Percentiles rank a stretch among this genome's conserved stretches.
Evolutionary conservation across 179 eudicot genomes (phyloP).

Genomic region (Vitellaria paradoxa): DNA sequence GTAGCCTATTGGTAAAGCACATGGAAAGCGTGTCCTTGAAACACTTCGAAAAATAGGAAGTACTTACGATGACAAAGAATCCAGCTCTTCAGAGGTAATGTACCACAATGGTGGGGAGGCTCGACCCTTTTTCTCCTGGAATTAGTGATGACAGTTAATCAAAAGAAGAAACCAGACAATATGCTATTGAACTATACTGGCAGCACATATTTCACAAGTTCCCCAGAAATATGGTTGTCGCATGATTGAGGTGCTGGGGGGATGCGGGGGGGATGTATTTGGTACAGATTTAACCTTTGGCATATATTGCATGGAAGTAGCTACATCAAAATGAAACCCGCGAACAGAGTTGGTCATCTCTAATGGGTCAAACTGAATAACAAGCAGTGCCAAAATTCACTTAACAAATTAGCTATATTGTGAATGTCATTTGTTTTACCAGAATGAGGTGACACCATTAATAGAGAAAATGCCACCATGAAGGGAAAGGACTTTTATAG

Average conservation of each 20-base stretch:
- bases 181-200: no score
- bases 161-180: not conserved
- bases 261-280: not conserved
- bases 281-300: not conserved
- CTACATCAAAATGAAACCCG: not conserved
- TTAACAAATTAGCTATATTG: not conserved
- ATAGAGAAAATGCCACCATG: not conserved
- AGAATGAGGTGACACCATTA: not conserved
- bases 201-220: not conserved
- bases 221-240: not conserved
- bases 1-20: not conserved
- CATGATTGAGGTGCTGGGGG: not conserved
- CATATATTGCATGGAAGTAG: not conserved
- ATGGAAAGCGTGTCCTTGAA: constrained; percentile 2
- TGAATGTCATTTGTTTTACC: not conserved
- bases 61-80: constrained; percentile 72
- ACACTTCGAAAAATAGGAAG: constrained; percentile 5
- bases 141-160: not conserved
- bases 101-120: constrained; percentile 75
- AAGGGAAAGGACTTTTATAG: not conserved
- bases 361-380: not conserved
- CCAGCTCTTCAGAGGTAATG: constrained; percentile 71
- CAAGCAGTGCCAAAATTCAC: not conserved
- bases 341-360: not conserved
- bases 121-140: constrained; percentile 82